These are phyloP conservation scores for Brasilioporus rufonigricans DNA, from an alignment of 768 basidiomycete genomes.

Conservation along the genomic window DNA sequence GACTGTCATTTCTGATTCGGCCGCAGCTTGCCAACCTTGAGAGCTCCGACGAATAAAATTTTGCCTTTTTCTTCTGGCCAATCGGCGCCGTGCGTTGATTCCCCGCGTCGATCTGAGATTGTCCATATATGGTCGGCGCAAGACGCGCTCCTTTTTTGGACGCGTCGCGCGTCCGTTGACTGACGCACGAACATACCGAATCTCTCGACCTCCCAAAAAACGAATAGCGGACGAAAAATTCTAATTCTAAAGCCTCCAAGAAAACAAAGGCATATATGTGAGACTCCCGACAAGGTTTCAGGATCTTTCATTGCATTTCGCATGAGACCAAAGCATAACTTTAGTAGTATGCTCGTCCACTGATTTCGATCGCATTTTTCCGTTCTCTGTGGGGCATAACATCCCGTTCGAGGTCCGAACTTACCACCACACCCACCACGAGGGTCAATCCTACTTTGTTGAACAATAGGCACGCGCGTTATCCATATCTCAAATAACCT, in stretches of 20 bases:
- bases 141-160: constrained; percentile 41
- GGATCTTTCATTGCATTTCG: constrained; percentile 19
- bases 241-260: constrained; percentile 14
- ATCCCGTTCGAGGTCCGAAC: constrained; percentile 5
- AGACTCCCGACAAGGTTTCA: constrained; percentile 12
- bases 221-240: constrained; percentile 29
- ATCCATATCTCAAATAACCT: constrained; percentile 32
- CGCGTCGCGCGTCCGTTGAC: constrained; percentile 28
- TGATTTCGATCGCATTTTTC: constrained; percentile 14
- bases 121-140: constrained; percentile 34
- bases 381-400: constrained; percentile 13
- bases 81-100: constrained; percentile 12
- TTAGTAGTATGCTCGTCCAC: constrained; percentile 8
- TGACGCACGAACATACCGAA: constrained; percentile 28
- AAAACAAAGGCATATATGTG: constrained; percentile 18
- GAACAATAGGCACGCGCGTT: constrained; percentile 11
- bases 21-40: background rate
- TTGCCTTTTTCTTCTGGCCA: constrained; percentile 9
- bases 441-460: background rate
- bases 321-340: constrained; percentile 14
- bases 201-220: constrained; percentile 29
- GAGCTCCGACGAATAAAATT: background rate
- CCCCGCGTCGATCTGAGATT: constrained; percentile 35
- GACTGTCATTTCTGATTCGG: constrained; percentile 40
- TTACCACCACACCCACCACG: constrained; percentile 1